Percentiles rank a stretch among this genome's conserved stretches.
These are phyloP conservation scores for Coriaria nepalensis DNA, from an alignment of 306 rosid genomes.

Conservation along the genomic window DNA sequence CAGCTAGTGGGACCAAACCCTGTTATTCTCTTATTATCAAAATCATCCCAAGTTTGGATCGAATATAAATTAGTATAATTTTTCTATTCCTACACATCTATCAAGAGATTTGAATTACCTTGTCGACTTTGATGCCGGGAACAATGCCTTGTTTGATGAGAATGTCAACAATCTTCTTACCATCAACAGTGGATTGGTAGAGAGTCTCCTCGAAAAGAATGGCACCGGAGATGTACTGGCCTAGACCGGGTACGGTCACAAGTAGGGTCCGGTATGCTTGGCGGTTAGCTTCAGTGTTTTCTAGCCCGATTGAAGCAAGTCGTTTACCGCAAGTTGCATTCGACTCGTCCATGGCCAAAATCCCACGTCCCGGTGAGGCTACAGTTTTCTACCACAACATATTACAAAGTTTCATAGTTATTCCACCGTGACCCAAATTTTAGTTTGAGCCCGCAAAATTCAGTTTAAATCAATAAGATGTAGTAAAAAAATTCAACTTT, in stretches of 20 bases:
- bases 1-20: constrained; percentile 64
- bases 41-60: neutral
- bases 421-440: too few relatives aligned
- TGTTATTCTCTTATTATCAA: constrained; percentile 21
- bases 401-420: too few relatives aligned
- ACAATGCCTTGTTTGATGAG: constrained; percentile 46
- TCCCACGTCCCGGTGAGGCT: constrained; percentile 77
- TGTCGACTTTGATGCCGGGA: constrained; percentile 76
- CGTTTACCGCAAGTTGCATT: constrained; percentile 80
- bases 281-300: constrained; percentile 78
- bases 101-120: constrained; percentile 20
- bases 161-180: constrained; percentile 58
- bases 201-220: constrained; percentile 82
- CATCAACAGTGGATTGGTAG: constrained; percentile 66
- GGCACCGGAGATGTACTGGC: constrained; percentile 65
- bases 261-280: constrained; percentile 80
- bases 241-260: constrained; percentile 52
- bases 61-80: too few relatives aligned
- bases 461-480: neutral
- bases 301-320: constrained; percentile 70
- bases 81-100: too few relatives aligned
- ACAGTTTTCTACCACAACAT: constrained; percentile 35
- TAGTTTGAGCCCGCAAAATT: too few relatives aligned
- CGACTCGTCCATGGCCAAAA: constrained; percentile 84
- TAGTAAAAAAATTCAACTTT: neutral